Base-by-base conservation (phyloP, 2,329 filamentous ascomycete genomes). In the Diaporthe humulicola region DNA sequence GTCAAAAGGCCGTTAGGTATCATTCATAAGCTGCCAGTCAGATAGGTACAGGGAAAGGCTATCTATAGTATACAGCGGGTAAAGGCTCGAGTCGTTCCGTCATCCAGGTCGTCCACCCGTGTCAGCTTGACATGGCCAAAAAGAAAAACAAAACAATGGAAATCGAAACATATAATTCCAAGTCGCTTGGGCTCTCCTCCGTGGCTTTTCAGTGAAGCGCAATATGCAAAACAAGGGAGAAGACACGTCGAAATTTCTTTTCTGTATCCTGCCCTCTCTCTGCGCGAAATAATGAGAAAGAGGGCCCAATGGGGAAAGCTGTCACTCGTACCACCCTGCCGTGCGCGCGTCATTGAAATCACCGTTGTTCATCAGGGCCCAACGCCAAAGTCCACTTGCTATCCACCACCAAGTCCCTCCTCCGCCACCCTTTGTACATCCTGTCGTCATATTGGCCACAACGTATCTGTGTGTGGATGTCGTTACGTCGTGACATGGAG, bases 191-290 rank as follows among this genome's bases (percentile, higher is more conserved):
- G 28, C 30, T 30, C 28, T 33, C 56, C 45, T 25, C 33, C 30
- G 14, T 52, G 17, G 40, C 33, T 72, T 54, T 61, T 64, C 54
- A 30, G 33, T 25, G 19, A 52, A 33, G 45, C 57, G 33, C n/a
- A 50, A 64, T 52, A 72, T 72, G 70, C 57, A 72, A 40, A 52
- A 70, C 17, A 38, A n/a, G 36, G 14, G 50, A 54, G 54, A 25
- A 73, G 50, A 25, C 25, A 50, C 61, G 25, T 33, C 15, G 45
- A 36, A 30, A 25, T 2, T 52, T 58, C 61, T 75, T 74, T 74
- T 75, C 71, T 75, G 64, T 74, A 73, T 73, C 54, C 57, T 60
- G 54, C 56, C 56, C 50, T 40, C 57, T 54, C 71, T 54, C 69
- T 64, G n/a, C n/a, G 58, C 57, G 40, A 28, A 42, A 70, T 25